phyloP scores from a whole-genome alignment of 805 yeast species.

The Diddensiella santjacobensis region DNA sequence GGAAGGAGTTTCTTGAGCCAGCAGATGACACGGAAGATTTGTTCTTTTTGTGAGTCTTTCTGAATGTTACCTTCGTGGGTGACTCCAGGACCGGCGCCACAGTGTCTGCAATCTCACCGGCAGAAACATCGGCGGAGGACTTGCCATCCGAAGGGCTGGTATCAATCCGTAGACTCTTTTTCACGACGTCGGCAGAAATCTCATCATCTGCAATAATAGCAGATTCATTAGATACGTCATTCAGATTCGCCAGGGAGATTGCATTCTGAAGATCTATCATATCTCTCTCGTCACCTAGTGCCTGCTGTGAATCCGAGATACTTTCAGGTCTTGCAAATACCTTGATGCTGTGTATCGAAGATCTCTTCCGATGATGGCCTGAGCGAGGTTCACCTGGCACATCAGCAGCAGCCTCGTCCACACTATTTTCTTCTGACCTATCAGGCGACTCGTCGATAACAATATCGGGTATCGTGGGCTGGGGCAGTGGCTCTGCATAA shows the following conservation, averaged over 20 bases:
- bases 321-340: constrained; percentile 9
- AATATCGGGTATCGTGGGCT: neutral
- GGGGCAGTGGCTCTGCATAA: constrained; percentile 2
- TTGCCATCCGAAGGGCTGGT: neutral
- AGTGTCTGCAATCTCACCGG: neutral
- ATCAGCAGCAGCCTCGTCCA: neutral
- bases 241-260: neutral
- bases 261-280: neutral
- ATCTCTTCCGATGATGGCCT: constrained; percentile 10
- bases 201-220: neutral
- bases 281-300: neutral
- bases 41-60: neutral
- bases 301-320: neutral
- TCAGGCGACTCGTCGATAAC: neutral
- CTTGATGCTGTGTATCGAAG: constrained; percentile 14
- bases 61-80: neutral
- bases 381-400: neutral
- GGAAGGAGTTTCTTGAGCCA: constrained; percentile 9
- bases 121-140: neutral
- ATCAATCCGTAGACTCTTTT: neutral
- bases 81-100: neutral
- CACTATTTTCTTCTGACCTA: neutral
- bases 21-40: constrained; percentile 17
- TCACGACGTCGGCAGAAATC: neutral
- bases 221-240: neutral